A percentile compares a stretch with the other conserved stretches of the same genome.
Evolutionary conservation across 2,329 filamentous ascomycete genomes (phyloP).

Genomic region (Fusarium sp.): DNA sequence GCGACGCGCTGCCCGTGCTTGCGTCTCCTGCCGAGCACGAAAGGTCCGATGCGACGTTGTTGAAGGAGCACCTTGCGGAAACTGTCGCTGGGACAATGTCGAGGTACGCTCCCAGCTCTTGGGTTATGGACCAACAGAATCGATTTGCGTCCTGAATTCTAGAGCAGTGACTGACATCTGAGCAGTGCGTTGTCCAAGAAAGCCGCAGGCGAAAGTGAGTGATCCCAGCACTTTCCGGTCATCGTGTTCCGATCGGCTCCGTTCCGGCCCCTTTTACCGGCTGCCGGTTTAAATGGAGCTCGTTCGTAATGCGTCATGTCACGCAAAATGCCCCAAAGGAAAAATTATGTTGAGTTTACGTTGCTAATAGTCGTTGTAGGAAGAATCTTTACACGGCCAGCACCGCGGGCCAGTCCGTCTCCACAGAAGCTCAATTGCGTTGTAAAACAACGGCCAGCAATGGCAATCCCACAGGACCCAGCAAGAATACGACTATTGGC

Average conservation of each 20-base stretch:
- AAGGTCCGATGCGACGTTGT: slow-evolving; percentile 96
- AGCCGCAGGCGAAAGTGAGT: slow-evolving; percentile 88
- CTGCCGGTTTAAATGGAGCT: slow-evolving; percentile 16
- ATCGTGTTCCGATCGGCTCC: slow-evolving; percentile 17
- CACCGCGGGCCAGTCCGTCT: slow-evolving; percentile 48
- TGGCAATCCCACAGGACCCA: slow-evolving; percentile 33
- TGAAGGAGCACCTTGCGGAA: slow-evolving; percentile 87
- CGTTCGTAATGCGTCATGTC: slow-evolving; percentile 31
- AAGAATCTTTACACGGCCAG: slow-evolving; percentile 57
- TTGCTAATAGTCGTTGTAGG: slow-evolving; percentile 49
- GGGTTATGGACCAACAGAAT: slow-evolving; percentile 5
- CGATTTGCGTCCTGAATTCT: slow-evolving; percentile 17
- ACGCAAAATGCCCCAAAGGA: slow-evolving; percentile 3
- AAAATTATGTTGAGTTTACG: slow-evolving; percentile 10
- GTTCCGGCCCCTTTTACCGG: slow-evolving; percentile 3
- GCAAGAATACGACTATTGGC: slow-evolving; percentile 10
- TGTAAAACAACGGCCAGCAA: slow-evolving; percentile 52
- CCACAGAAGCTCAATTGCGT: slow-evolving; percentile 59
- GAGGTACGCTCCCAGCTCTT: slow-evolving; percentile 55
- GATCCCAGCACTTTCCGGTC: slow-evolving; percentile 7
- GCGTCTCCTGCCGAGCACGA: slow-evolving; percentile 85
- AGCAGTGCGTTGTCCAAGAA: slow-evolving; percentile 75
- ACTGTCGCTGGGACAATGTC: slow-evolving; percentile 84
- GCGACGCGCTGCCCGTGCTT: slow-evolving; percentile 89
- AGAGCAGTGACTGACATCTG: slow-evolving; percentile 30